Conservation (phyloP, 1,284 basidiomycete species). For the Sporisorium sorghi region DNA sequence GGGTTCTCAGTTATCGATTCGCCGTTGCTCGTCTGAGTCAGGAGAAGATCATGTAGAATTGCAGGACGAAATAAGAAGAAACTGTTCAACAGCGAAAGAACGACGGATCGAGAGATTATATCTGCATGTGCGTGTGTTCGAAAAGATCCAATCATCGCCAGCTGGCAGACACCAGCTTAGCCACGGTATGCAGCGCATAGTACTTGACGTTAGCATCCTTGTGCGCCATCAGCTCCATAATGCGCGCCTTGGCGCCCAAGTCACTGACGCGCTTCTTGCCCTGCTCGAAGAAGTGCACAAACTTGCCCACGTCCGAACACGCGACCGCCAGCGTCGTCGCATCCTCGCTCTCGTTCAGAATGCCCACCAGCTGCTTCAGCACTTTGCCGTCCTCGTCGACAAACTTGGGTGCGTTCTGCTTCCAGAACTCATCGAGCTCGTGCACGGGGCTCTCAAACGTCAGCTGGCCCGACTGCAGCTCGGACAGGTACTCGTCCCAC, state of each 20-base stretch:
- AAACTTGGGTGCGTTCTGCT: slow-evolving; percentile 86
- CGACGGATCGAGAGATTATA: too few relatives aligned
- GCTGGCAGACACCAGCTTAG: slow-evolving; percentile 60
- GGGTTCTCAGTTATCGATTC: slow-evolving; percentile 90
- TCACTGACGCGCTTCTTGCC: slow-evolving; percentile 76
- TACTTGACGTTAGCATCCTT: slow-evolving; percentile 89
- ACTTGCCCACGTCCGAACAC: slow-evolving; percentile 63
- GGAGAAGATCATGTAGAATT: background rate
- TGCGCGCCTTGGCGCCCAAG: slow-evolving; percentile 85
- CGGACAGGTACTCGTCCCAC: slow-evolving; percentile 94
- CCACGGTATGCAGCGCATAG: slow-evolving; percentile 76
- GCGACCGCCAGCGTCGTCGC: slow-evolving; percentile 61
- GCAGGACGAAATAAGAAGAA: background rate
- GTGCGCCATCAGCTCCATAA: slow-evolving; percentile 95
- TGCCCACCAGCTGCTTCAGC: slow-evolving; percentile 85
- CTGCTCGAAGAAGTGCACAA: slow-evolving; percentile 62
- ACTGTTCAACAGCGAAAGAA: slow-evolving; percentile 1
- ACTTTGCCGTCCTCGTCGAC: slow-evolving; percentile 93
- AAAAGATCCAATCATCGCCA: slow-evolving; percentile 50
- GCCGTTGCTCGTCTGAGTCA: slow-evolving; percentile 75
- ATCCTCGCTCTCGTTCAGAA: slow-evolving; percentile 47
- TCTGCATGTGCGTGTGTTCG: background rate
- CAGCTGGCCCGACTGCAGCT: slow-evolving; percentile 87
- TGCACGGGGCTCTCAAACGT: slow-evolving; percentile 92
- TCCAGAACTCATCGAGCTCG: slow-evolving; percentile 97